Evolutionary conservation across 2,329 filamentous ascomycete species (phyloP), one percentile per base, ranked within the genome.

Genomic region (Pyrenophora seminiperda): DNA sequence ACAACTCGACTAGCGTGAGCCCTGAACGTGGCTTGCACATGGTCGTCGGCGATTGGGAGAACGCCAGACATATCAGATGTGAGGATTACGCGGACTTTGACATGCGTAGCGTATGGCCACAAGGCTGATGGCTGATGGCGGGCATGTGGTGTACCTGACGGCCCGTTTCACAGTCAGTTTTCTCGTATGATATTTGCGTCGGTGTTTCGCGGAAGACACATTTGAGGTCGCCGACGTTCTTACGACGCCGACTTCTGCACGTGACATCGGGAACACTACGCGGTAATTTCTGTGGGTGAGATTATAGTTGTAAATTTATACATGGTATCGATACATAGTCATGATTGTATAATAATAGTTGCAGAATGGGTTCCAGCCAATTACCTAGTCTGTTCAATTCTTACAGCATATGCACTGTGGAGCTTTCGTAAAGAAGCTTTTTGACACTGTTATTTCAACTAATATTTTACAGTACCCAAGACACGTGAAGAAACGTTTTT

Each of bases 21-120:
- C 37, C 41, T 56, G 50, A 53, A 52, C 54, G 31, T 59, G 49
- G 47, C 39, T 44, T 45, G 54, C 49, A 50, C 46, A 50, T 56
- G 53, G 29, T 31, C 18, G 27, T 53, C 45, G 47, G 53, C 53
- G 53, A 54, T 38, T 44, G 32, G 46, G 37, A 4, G 29, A 32
- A 27, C 9, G 22, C 31, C 10, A 36, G 18, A 19, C 33, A 19
- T 15, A 13, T 7, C 10, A 18, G 19, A 39, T 22, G 46, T 38
- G 38, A 36, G 52, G 27, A 17, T 37, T 41, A 53, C 41, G 47
- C 46, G 41, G 36, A 29, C 11, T 7, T 11, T 17, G 46, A 19
- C 15, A 29, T 47, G 22, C 20, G 22, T 13, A 10, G 11, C 7
- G 29, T 19, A 17, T 22, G 29, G 36, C 27, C 19, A 33, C 33